Base-by-base conservation (phyloP, 306 rosid species). In the Senna tora region DNA sequence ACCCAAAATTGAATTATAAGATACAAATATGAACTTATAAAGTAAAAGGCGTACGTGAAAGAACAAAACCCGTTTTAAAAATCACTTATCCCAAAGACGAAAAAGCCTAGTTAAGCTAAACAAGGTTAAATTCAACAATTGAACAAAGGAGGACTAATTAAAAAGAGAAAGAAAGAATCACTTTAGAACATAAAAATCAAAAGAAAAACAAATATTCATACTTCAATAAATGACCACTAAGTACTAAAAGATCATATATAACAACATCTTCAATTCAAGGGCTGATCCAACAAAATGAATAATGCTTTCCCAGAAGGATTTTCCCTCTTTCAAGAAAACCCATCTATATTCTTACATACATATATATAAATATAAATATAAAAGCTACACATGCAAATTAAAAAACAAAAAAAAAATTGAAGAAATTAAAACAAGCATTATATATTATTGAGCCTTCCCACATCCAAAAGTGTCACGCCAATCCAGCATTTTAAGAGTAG, bases 381-480 rank as follows among this genome's bases (percentile, higher is more conserved):
- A n/a, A n/a, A 1, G 30, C 30, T 25, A 36, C 39, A 36, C 8
- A 36, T 36, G 39, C 5, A 36, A 5, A 4, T 33, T 33, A 33
- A 33, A 33, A 33, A 33, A 33, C 3, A 51, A 49, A 68, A 74
- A 9, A 50, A 30, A 2, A 43, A 5, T 43, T 11, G 3, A 7
- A 7, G 2, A 41, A 9, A 32, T 3, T n/a, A 25, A 28, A 19
- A 71, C n/a, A n/a, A n/a, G n/a, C n/a, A n/a, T n/a, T n/a, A n/a
- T n/a, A n/a, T n/a, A n/a, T 79, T 54, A 71, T 42, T 22, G 72
- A 75, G 6, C 10, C 19, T 2, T 56, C 77, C 61, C 70, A 75
- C 99, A 94, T 12, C 89, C 96, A 52, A 71, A 59, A 41, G 66
- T 42, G 65, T 71, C 81, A 69, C 97, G 97, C 95, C 97, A 89